phyloP scores from a whole-genome alignment of 2,329 filamentous ascomycete genomes.

The Lachnellula occidentalis region DNA sequence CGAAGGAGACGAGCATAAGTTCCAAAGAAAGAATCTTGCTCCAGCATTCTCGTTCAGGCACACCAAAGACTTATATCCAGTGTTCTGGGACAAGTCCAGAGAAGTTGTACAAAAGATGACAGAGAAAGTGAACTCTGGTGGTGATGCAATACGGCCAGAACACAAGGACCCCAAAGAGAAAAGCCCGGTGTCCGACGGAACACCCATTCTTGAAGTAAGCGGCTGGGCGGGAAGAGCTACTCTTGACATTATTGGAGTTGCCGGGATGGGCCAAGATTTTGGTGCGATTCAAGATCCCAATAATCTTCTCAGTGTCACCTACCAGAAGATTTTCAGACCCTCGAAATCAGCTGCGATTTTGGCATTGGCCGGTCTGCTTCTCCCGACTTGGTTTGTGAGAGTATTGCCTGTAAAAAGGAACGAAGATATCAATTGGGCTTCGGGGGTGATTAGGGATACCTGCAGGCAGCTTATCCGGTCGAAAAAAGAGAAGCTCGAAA shows the following conservation, averaged over 20 bases:
- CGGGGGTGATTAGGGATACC: slow-evolving; percentile 54
- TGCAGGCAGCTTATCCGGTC: slow-evolving; percentile 64
- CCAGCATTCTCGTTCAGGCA: slow-evolving; percentile 84
- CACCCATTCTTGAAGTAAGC: slow-evolving; percentile 48
- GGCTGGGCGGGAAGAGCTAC: slow-evolving; percentile 6
- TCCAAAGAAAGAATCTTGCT: slow-evolving; percentile 71
- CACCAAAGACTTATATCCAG: slow-evolving; percentile 75
- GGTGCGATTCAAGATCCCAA: slow-evolving; percentile 55
- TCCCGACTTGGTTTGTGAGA: slow-evolving; percentile 57
- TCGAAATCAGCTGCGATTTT: slow-evolving; percentile 48
- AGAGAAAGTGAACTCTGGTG: slow-evolving; percentile 39
- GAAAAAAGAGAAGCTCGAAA: slow-evolving; percentile 56
- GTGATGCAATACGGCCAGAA: slow-evolving; percentile 24
- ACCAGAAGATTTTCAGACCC: slow-evolving; percentile 50
- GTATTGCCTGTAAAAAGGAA: slow-evolving; percentile 67
- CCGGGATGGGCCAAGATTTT: slow-evolving; percentile 68
- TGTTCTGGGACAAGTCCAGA: slow-evolving; percentile 74
- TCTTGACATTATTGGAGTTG: slow-evolving; percentile 26
- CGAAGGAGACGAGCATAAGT: slow-evolving; percentile 86
- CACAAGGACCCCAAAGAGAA: slow-evolving; percentile 27
- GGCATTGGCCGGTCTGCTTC: slow-evolving; percentile 52
- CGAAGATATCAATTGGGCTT: slow-evolving; percentile 52
- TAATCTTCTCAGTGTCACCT: slow-evolving; percentile 53
- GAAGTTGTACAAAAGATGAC: slow-evolving; percentile 63
- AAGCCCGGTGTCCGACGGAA: slow-evolving; percentile 13